Evolutionary conservation across 108 stramenopile genomes (phyloP).

Genomic region (Cyclostephanos tholiformis): DNA sequence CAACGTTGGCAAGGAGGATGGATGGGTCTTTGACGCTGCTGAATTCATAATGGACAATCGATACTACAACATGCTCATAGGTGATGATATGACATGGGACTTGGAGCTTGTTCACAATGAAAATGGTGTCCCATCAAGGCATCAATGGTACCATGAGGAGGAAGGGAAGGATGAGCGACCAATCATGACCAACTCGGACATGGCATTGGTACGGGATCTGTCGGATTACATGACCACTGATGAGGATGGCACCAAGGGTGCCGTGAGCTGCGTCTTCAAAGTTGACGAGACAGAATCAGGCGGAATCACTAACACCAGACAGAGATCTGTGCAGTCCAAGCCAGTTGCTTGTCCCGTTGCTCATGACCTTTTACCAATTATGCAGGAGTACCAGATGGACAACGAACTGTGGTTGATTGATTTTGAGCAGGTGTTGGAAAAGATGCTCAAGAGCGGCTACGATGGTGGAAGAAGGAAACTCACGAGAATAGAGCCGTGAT

Average conservation of each 20-base stretch:
- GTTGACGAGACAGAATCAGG: not conserved
- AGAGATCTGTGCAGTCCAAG: not conserved
- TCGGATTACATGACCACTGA: conserved; percentile 5
- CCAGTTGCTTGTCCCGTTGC: conserved; percentile 22
- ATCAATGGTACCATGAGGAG: conserved; percentile 39
- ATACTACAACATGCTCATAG: conserved; percentile 20
- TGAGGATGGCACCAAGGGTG: conserved; percentile 2
- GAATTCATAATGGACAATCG: conserved; percentile 14
- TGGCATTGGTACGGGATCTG: conserved; percentile 16
- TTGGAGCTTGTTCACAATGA: conserved; percentile 22
- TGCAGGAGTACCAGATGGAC: conserved; percentile 16
- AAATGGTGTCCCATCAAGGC: conserved; percentile 38
- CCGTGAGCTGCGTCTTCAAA: conserved; percentile 4
- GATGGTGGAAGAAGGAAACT: not conserved
- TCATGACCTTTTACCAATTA: not conserved
- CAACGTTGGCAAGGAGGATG: conserved; percentile 41
- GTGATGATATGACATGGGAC: conserved; percentile 15
- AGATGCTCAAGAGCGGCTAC: conserved; percentile 29
- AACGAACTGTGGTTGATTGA: conserved; percentile 15
- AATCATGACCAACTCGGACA: conserved; percentile 21
- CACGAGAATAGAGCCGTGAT: too few species aligned
- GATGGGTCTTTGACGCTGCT: conserved; percentile 20
- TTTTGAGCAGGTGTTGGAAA: conserved; percentile 18
- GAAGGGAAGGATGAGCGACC: conserved; percentile 15
- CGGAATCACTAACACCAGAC: not conserved